Conservation (phyloP, 257 asterid genomes). For the Cynanchum wilfordii region DNA sequence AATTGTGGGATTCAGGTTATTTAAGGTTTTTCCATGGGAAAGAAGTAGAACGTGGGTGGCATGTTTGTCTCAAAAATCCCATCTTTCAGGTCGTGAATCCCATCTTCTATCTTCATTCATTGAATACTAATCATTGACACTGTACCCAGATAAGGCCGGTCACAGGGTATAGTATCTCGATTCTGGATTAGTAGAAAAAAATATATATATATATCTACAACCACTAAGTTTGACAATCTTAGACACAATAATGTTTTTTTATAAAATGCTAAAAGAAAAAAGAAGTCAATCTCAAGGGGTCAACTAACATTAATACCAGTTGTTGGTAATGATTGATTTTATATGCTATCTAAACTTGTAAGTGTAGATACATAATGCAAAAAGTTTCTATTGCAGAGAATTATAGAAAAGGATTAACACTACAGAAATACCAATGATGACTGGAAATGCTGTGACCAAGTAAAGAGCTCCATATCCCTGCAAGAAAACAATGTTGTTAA, state of each 20-base stretch:
- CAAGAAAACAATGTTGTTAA: conserved; percentile 14
- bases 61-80: conserved; percentile 15
- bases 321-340: neutral
- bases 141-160: neutral
- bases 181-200: neutral
- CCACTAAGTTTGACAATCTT: neutral
- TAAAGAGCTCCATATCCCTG: conserved; percentile 95
- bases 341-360: neutral
- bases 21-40: conserved; percentile 14
- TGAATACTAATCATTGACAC: neutral
- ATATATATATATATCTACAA: too few relatives aligned
- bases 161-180: neutral
- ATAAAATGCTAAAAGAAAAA: too few relatives aligned
- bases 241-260: neutral
- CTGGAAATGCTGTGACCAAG: conserved; percentile 81
- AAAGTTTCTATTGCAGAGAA: conserved; percentile 55
- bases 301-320: neutral
- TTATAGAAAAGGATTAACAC: conserved; percentile 77
- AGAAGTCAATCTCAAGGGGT: neutral
- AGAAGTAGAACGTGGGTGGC: conserved; percentile 37
- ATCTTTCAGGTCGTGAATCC: conserved; percentile 26
- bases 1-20: conserved; percentile 10
- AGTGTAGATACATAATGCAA: neutral
- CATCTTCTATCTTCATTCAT: conserved; percentile 26
- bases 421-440: conserved; percentile 76